Evolutionary conservation across 1,284 basidiomycete genomes (phyloP).

Genomic region (Pseudozyma sp.): DNA sequence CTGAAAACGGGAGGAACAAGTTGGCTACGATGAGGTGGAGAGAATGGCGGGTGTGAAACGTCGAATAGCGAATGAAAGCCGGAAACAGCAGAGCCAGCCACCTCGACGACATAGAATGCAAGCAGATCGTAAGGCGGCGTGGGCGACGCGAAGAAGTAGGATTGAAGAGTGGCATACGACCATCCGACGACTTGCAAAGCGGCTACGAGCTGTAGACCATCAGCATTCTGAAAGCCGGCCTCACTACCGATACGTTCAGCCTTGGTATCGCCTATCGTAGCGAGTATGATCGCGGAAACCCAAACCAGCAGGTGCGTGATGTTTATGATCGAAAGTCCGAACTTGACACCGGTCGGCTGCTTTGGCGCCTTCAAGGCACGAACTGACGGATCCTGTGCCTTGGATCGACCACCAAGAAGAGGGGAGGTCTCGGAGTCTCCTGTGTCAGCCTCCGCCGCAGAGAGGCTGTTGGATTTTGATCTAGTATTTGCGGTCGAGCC

Average conservation of each 20-base stretch:
- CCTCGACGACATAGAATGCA: slow-evolving; percentile 18
- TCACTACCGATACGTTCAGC: slow-evolving; percentile 9
- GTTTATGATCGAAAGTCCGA: slow-evolving; percentile 20
- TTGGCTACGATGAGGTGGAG: slow-evolving; percentile 15
- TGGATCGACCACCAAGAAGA: slow-evolving; percentile 6
- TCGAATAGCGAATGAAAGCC: slow-evolving; percentile 29
- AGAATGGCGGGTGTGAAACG: slow-evolving; percentile 15
- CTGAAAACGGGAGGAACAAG: slow-evolving; percentile 24
- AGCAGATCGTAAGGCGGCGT: slow-evolving; percentile 32
- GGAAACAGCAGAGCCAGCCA: slow-evolving; percentile 9
- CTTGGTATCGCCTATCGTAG: neutral
- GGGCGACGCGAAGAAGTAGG: slow-evolving; percentile 20
- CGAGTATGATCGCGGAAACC: slow-evolving; percentile 9
- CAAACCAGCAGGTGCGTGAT: slow-evolving; percentile 23
- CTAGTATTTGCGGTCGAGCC: slow-evolving; percentile 4
- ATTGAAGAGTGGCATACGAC: slow-evolving; percentile 14
- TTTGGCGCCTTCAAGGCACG: neutral
- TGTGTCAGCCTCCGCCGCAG: neutral
- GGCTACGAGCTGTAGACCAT: slow-evolving; percentile 14
- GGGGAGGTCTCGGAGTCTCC: slow-evolving; percentile 23
- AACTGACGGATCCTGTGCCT: neutral
- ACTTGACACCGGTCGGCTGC: slow-evolving; percentile 15
- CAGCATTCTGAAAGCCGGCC: slow-evolving; percentile 17
- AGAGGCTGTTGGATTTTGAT: neutral
- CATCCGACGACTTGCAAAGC: slow-evolving; percentile 18